Evolutionary conservation across 768 basidiomycete species (phyloP), one percentile per base, ranked within the genome.

Genomic region (Auriculariales sp.): DNA sequence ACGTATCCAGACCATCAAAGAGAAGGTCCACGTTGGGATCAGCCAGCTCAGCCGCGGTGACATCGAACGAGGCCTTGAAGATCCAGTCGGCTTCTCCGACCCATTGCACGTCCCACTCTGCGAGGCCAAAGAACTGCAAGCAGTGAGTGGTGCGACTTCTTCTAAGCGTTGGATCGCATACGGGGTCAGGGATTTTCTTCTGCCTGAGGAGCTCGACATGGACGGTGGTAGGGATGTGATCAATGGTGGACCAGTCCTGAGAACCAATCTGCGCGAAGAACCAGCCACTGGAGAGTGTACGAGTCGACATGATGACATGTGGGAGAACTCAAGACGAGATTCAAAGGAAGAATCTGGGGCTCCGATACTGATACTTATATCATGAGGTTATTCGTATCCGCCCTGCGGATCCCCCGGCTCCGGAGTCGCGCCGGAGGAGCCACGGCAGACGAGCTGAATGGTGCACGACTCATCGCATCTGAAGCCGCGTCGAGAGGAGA

Each of bases 61-160:
- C 67, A 4, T 62, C 58, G 59, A 95, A 82, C 1, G 60, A 66
- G 3, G 78, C 81, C 58, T 73, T 81, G 71, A 94, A 97, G 17
- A 71, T 68, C 93, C 93, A 95, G 30, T 81, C 75, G 7, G 73
- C 71, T 61, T 95, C 92, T 29, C 88, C 90, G 32, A 95, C 70
- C 93, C 92, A 93, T 67, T 94, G 92, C 12, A 90, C 82, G 57
- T 91, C 83, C 81, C 83, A 89, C 62, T 94, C 92, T 53, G 83
- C 72, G 52, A 90, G 66, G 10, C 82, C 86, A 36, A 85, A 55
- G 54, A 83, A 83, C 84, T 88, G 49, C 4, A 36, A 9, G 31
- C 34, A 25, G 46, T n/a, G n/a, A 60, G 53, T 47, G 11, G 33
- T 19, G 9, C n/a, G 25, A 22, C n/a, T 11, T 22, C n/a, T n/a